These are phyloP conservation scores for Colletotrichum sidae DNA, from an alignment of 2,329 filamentous ascomycete genomes.

Conservation along the genomic window DNA sequence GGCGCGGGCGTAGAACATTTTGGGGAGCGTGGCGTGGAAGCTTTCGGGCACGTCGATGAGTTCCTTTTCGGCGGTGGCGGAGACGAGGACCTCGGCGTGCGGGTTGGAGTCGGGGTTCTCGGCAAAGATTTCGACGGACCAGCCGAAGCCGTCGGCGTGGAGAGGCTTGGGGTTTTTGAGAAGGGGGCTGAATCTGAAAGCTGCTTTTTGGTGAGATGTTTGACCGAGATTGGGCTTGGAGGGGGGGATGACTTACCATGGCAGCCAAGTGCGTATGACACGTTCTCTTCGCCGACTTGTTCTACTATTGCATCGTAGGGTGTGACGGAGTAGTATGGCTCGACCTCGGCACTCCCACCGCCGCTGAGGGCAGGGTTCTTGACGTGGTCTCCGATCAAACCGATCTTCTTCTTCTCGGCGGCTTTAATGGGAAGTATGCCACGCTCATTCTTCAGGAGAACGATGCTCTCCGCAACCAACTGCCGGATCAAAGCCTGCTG, in stretches of 20 bases:
- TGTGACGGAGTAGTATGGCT: slow-evolving; percentile 75
- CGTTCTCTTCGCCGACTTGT: slow-evolving; percentile 39
- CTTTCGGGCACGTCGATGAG: slow-evolving; percentile 36
- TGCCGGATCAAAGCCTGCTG: slow-evolving; percentile 70
- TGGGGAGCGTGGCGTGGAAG: slow-evolving; percentile 29
- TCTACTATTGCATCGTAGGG: slow-evolving; percentile 76
- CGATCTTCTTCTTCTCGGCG: slow-evolving; percentile 58
- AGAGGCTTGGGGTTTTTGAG: slow-evolving; percentile 21
- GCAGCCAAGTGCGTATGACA: slow-evolving; percentile 68
- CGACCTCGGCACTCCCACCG: slow-evolving; percentile 72
- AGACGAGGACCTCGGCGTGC: slow-evolving; percentile 10
- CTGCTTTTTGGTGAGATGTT: background rate
- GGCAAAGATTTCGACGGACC: slow-evolving; percentile 34
- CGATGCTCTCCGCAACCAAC: slow-evolving; percentile 76
- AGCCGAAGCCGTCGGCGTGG: slow-evolving; percentile 24
- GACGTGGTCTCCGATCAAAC: slow-evolving; percentile 41
- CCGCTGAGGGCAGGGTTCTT: slow-evolving; percentile 52
- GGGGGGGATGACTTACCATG: slow-evolving; percentile 52
- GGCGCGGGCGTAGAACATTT: slow-evolving; percentile 35
- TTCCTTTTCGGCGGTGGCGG: slow-evolving; percentile 31
- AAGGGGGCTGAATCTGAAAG: slow-evolving; percentile 36
- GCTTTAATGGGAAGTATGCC: slow-evolving; percentile 71
- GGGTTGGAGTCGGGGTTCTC: slow-evolving; percentile 29
- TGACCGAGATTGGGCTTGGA: background rate
- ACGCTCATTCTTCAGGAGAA: slow-evolving; percentile 80